Evolutionary conservation across 2,329 filamentous ascomycete species (phyloP).

Genomic region (Colletotrichum siamense): DNA sequence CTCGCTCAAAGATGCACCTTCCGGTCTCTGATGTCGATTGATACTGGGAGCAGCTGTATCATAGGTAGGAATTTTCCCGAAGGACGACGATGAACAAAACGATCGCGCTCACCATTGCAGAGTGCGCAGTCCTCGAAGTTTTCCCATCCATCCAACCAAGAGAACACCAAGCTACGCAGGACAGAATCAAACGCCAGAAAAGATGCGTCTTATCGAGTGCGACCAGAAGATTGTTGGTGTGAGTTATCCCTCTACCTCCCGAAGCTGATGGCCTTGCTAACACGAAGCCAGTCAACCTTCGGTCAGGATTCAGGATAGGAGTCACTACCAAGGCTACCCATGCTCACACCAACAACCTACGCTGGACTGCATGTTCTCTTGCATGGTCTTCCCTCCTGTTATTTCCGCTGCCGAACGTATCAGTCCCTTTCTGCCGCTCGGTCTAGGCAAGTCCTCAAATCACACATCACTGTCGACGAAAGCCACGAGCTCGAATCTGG

Average conservation of each 20-base stretch:
- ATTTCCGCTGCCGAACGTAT: conserved; percentile 58
- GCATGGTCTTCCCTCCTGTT: conserved; percentile 64
- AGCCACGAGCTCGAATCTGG: conserved; percentile 68
- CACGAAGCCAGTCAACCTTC: conserved; percentile 59
- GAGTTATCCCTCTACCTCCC: neutral
- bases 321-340: conserved; percentile 56
- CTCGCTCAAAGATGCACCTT: neutral
- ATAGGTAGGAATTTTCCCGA: accelerated
- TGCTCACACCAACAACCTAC: conserved; percentile 52
- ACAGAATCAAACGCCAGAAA: neutral
- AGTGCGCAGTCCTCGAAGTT: too few species aligned
- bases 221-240: conserved; percentile 40
- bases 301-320: conserved; percentile 66
- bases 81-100: neutral
- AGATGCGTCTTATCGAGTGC: neutral
- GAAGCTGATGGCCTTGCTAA: neutral
- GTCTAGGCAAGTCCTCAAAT: conserved; percentile 62
- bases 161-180: conserved; percentile 26
- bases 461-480: conserved; percentile 63
- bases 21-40: neutral
- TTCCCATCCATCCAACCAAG: neutral
- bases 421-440: conserved; percentile 50
- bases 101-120: accelerated
- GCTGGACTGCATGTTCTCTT: conserved; percentile 63
- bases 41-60: neutral